Evolutionary conservation across 169 alveolate genomes (phyloP).

Genomic region (Nephromyces sp.): DNA sequence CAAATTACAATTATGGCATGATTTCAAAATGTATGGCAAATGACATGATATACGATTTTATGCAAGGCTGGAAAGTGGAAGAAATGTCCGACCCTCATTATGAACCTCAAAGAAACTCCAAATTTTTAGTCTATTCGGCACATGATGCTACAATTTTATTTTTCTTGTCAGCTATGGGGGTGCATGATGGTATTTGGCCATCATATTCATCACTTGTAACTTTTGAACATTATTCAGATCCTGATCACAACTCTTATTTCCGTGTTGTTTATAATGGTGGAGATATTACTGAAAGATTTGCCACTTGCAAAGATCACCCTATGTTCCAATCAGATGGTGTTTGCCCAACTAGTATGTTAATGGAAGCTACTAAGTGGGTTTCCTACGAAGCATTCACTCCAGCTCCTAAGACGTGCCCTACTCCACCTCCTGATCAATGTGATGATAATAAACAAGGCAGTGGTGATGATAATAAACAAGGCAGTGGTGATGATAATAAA

Average conservation of each 20-base stretch:
- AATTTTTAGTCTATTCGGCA: not conserved
- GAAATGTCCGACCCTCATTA: not conserved
- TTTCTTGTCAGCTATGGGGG: not conserved
- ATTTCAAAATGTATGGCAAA: not conserved
- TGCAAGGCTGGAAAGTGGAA: not conserved
- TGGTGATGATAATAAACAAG: no score
- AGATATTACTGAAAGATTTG: no score
- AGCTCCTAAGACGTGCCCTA: no score
- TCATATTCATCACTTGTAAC: not conserved
- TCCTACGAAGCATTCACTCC: no score
- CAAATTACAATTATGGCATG: not conserved
- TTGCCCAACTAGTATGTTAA: no score
- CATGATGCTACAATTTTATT: not conserved
- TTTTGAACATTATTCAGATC: not conserved
- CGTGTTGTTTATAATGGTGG: not conserved
- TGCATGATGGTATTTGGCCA: not conserved
- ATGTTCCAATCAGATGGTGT: no score
- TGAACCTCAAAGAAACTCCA: no score
- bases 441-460: no score
- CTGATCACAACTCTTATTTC: not conserved
- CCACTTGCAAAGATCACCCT: no score
- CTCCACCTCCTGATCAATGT: no score
- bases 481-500: no score
- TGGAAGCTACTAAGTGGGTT: no score
- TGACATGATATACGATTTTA: not conserved